Base-by-base conservation (phyloP, 2,329 filamentous ascomycete genomes). In the Colletotrichum musicola region DNA sequence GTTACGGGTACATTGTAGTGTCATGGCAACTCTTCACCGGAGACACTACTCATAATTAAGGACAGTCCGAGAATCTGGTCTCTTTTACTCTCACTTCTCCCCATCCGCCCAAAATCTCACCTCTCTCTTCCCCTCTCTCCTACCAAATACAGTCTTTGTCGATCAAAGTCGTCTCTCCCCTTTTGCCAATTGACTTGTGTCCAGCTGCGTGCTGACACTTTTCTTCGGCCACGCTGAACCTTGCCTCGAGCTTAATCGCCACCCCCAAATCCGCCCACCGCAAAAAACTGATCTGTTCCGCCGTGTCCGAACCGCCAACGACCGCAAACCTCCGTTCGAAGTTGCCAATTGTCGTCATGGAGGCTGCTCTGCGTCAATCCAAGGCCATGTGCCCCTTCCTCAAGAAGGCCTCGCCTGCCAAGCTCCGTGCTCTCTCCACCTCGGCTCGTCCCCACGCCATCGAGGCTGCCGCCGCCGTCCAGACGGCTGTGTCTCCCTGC, bases 351-450 rank as follows among this genome's bases (percentile, higher is more conserved):
- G 18, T 69, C 73, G 79, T 71, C 77, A 99, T 99, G 96, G 96
- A 99, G 87, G 89, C 93, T 76, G 90, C 98, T 75, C 90, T 98
- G 77, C 94, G 94, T 81, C 95, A 98, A 83, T 98, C 95, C 80
- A 94, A 95, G 87, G 90, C 93, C 79, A 92, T 99, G 91, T 99
- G 96, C 84, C 96, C 96, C 64, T 99, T 99, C 84, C 86, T 99
- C 81, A 95, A 95, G 86, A 93, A 95, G 83, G 95, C 96, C 42
- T 95, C 95, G 44, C 94, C 95, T 74, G 92, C 94, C 74, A 95
- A 94, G 64, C 90, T 99, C 72, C 95, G 96, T 74, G 92, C 95
- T 68, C 89, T 99, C 77, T 97, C 93, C 56, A 94, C 92, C 68
- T 87, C 92, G 62, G 90, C 84, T 83, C 81, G 90, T 83, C 62